A percentile compares a stretch with the other conserved stretches of the same genome.
Evolutionary conservation across 2,329 filamentous ascomycete genomes (phyloP).

Genomic region (Xylariaceae sp.): DNA sequence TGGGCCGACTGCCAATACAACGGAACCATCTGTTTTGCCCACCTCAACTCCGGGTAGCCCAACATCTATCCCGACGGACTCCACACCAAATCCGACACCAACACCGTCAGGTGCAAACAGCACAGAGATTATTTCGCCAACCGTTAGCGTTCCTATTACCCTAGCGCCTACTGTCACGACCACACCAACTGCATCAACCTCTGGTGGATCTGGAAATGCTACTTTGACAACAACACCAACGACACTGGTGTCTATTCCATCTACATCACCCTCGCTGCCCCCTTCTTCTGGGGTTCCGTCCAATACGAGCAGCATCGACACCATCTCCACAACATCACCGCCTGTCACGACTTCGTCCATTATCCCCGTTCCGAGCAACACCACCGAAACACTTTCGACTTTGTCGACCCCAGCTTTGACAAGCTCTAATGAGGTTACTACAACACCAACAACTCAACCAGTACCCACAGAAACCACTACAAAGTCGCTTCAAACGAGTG

Average conservation of each 20-base stretch:
- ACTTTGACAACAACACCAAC: constrained; percentile 21
- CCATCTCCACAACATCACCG: constrained; percentile 3
- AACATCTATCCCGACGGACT: too few species aligned
- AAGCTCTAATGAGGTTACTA: constrained; percentile 18
- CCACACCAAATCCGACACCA: constrained; percentile 16
- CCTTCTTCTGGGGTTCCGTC: constrained; percentile 8
- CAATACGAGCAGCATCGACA: constrained; percentile 16
- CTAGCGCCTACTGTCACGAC: constrained; percentile 18
- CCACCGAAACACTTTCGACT: constrained; percentile 24
- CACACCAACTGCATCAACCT: background rate
- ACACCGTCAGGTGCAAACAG: constrained; percentile 27
- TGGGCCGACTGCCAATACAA: constrained; percentile 23
- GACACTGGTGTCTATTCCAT: too few species aligned
- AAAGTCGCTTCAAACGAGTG: constrained; percentile 44
- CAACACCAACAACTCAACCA: constrained; percentile 21
- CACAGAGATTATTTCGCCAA: constrained; percentile 30
- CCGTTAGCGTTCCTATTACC: constrained; percentile 27
- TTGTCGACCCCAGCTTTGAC: constrained; percentile 19
- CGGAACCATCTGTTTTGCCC: constrained; percentile 27
- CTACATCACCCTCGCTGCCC: constrained; percentile 2
- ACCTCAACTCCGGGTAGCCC: too few species aligned
- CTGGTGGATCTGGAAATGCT: constrained; percentile 13
- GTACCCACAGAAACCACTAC: constrained; percentile 25
- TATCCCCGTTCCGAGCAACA: constrained; percentile 14
- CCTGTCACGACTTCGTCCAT: constrained; percentile 14